A percentile compares a stretch with the other conserved stretches of the same genome.
Conservation (phyloP, 768 basidiomycete species). For the Kwoniella europaea region DNA sequence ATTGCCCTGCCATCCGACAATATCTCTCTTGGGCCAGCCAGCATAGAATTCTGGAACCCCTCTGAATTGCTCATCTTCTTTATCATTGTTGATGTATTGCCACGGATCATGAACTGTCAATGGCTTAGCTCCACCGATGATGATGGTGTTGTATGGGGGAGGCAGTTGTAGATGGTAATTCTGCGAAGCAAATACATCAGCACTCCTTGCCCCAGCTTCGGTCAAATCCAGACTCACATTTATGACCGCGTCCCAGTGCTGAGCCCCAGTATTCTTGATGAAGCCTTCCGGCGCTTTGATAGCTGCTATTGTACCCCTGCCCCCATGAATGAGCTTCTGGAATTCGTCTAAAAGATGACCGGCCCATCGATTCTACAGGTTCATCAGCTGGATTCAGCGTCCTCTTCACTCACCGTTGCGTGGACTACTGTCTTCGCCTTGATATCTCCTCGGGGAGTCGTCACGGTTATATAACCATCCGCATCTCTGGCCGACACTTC, state of each 20-base stretch:
- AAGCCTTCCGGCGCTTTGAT: constrained; percentile 31
- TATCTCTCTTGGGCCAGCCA: constrained; percentile 24
- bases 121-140: constrained; percentile 42
- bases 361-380: constrained; percentile 34
- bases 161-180: constrained; percentile 35
- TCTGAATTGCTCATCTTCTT: constrained; percentile 28
- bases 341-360: constrained; percentile 28
- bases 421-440: constrained; percentile 29
- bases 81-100: constrained; percentile 24
- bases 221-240: constrained; percentile 25
- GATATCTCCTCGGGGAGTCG: constrained; percentile 24
- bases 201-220: neutral
- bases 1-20: constrained; percentile 29
- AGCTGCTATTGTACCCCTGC: constrained; percentile 31
- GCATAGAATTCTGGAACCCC: constrained; percentile 35
- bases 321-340: constrained; percentile 25
- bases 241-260: constrained; percentile 33
- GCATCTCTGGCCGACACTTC: constrained; percentile 14
- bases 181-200: neutral
- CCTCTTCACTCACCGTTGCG: constrained; percentile 22
- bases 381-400: neutral
- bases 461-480: constrained; percentile 30
- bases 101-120: constrained; percentile 19
- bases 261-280: constrained; percentile 28
- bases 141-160: constrained; percentile 32